Evolutionary conservation across 805 yeast species (phyloP).

Genomic region (Yarrowia divulgata): DNA sequence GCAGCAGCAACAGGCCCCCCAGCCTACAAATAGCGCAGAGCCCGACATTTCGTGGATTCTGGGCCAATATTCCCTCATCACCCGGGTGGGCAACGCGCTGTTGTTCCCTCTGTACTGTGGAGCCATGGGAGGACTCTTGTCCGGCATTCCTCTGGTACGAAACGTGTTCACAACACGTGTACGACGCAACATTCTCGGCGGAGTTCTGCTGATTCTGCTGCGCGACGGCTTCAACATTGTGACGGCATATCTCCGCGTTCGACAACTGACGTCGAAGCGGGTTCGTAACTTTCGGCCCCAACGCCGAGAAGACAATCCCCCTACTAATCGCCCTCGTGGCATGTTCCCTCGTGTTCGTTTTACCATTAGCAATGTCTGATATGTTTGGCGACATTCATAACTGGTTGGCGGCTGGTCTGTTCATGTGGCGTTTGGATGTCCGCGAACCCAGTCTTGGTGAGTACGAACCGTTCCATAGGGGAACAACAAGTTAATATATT

Average conservation of each 20-base stretch:
- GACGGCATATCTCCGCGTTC: conserved; percentile 43
- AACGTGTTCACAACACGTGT: conserved; percentile 25
- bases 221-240: conserved; percentile 46
- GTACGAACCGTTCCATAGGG: conserved; percentile 18
- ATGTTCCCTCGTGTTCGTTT: conserved; percentile 37
- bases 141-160: conserved; percentile 25
- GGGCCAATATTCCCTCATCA: conserved; percentile 25
- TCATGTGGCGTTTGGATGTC: conserved; percentile 23
- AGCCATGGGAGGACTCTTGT: conserved; percentile 29
- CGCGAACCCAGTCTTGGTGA: conserved; percentile 22
- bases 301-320: conserved; percentile 34
- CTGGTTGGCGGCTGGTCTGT: conserved; percentile 17
- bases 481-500: conserved; percentile 1
- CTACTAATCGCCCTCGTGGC: conserved; percentile 35
- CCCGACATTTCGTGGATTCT: conserved; percentile 38
- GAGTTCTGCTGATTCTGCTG: conserved; percentile 42
- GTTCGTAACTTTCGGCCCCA: conserved; percentile 37
- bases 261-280: conserved; percentile 35
- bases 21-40: conserved; percentile 5
- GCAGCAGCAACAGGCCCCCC: conserved; percentile 16
- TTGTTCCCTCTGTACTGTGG: conserved; percentile 32
- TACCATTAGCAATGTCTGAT: conserved; percentile 34
- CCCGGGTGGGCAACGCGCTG: conserved; percentile 27
- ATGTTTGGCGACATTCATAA: conserved; percentile 30
- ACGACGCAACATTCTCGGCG: conserved; percentile 44